phyloP scores from a whole-genome alignment of 129 eudicot genomes.

The Centaurea solstitialis region DNA sequence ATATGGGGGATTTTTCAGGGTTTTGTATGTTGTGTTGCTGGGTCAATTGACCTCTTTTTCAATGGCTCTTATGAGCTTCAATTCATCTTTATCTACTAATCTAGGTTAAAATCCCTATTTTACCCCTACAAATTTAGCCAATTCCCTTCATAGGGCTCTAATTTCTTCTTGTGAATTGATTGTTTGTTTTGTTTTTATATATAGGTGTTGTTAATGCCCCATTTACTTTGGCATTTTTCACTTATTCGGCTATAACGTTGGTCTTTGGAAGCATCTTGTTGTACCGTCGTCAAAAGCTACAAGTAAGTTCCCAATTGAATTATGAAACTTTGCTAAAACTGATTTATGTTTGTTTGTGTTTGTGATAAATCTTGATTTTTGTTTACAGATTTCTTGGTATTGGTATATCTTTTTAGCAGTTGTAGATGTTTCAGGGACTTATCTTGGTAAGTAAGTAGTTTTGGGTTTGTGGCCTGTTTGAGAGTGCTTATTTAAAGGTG shows the following conservation, averaged over 20 bases:
- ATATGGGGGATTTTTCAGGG: background rate
- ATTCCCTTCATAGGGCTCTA: no score
- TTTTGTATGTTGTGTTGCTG: constrained; percentile 21
- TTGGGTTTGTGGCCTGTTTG: background rate
- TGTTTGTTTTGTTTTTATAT: constrained; percentile 2
- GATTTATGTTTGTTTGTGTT: background rate
- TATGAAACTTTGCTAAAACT: background rate
- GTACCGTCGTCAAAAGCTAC: constrained; percentile 38
- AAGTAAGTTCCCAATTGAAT: constrained; percentile 20
- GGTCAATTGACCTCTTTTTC: constrained; percentile 47
- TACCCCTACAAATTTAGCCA: no score
- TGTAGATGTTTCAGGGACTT: background rate
- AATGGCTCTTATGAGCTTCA: constrained; percentile 37
- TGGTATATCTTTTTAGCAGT: background rate
- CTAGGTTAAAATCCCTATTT: constrained; percentile 34
- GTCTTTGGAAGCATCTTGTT: constrained; percentile 51
- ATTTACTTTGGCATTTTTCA: constrained; percentile 38
- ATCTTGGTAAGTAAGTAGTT: background rate
- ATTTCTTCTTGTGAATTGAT: background rate
- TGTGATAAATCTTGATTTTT: background rate
- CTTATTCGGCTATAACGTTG: constrained; percentile 35
- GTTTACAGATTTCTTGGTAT: background rate
- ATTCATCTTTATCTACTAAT: constrained; percentile 32
- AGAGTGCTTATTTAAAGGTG: no score
- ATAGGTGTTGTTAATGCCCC: constrained; percentile 57